Base-by-base conservation (phyloP, 495 filamentous ascomycete species). In the Neurospora sp. region DNA sequence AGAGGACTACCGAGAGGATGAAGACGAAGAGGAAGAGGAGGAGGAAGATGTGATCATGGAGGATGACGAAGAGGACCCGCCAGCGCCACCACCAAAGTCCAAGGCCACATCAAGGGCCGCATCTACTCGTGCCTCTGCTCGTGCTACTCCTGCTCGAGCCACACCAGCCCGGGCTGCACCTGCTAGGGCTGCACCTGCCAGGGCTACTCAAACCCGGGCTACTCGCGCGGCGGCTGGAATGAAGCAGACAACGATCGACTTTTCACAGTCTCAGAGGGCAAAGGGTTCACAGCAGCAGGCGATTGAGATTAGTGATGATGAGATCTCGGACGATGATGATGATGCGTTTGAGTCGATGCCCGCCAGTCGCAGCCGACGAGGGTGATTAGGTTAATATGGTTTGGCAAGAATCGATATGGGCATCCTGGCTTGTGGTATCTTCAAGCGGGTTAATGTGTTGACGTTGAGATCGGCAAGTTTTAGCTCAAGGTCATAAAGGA, bases 311-410 rank as follows among this genome's bases (percentile, higher is more conserved):
- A 89, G 93, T 73, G 91, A 92, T 74, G 92, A 94, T 76, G 92
- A 91, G 72, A 93, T 93, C 6, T 90, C 87, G 1, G 90, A 91
- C 45, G 88, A 89, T 39, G 88, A 92, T 31, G 94, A 97, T 31
- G 94, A 97, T 83, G 93, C 91, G 1, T 96, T 96, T 82, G 93
- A 96, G 80, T 77, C 82, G 12, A 81, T 83, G 71, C 85, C 85
- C 2, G 70, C 78, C 8, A 79, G 80, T 38, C 77, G 82, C 71
- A 77, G 68, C 20, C 73, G 73, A 18, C 75, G 77, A 1, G 44
- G 74, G 0, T 78, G 71, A 74, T 27, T 9, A 22, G n/a, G 44
- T 20, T 47, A 9, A 20, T 20, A 10, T 20, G 44, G 44, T 3
- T 4, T 35, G 35, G 8, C 22, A 1, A 10, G 1, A 4, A 0